Evolutionary conservation across 2,329 filamentous ascomycete species (phyloP).

Genomic region (Periconia sp.): DNA sequence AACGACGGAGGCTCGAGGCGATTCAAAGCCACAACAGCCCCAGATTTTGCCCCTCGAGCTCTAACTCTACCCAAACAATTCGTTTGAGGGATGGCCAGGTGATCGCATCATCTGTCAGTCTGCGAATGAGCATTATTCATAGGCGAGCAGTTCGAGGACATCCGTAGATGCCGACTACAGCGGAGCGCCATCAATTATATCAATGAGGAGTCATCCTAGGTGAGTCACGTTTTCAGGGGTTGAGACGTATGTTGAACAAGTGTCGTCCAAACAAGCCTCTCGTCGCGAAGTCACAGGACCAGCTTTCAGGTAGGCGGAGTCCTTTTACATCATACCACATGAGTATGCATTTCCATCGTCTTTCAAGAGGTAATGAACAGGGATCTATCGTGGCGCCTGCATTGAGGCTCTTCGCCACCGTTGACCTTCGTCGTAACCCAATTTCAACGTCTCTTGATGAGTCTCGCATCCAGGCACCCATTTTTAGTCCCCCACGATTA

Average conservation of each 20-base stretch:
- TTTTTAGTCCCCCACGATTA: neutral
- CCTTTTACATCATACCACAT: slow-evolving; percentile 7
- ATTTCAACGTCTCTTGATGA: slow-evolving; percentile 1
- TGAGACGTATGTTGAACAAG: slow-evolving; percentile 2
- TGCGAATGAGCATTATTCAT: slow-evolving; percentile 9
- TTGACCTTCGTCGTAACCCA: slow-evolving; percentile 4
- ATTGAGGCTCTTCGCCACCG: slow-evolving; percentile 9
- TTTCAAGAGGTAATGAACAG: slow-evolving; percentile 2
- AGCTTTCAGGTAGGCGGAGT: slow-evolving; percentile 4
- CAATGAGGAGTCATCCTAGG: slow-evolving; percentile 7
- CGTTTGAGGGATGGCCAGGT: slow-evolving; percentile 13
- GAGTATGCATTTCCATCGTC: neutral
- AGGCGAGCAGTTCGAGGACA: no score
- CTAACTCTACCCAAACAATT: slow-evolving; percentile 15
- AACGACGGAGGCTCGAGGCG: slow-evolving; percentile 11
- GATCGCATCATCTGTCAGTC: slow-evolving; percentile 12
- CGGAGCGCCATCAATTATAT: slow-evolving; percentile 10
- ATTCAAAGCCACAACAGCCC: slow-evolving; percentile 1
- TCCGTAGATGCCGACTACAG: slow-evolving; percentile 3
- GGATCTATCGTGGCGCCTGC: slow-evolving; percentile 8
- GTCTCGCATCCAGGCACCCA: slow-evolving; percentile 3
- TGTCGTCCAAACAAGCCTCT: slow-evolving; percentile 8
- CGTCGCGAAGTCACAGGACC: slow-evolving; percentile 2
- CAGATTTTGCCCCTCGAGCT: slow-evolving; percentile 19
- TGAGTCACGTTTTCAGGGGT: slow-evolving; percentile 10